phyloP scores from a whole-genome alignment of 2,329 filamentous ascomycete genomes.

The Fusarium euwallaceae region DNA sequence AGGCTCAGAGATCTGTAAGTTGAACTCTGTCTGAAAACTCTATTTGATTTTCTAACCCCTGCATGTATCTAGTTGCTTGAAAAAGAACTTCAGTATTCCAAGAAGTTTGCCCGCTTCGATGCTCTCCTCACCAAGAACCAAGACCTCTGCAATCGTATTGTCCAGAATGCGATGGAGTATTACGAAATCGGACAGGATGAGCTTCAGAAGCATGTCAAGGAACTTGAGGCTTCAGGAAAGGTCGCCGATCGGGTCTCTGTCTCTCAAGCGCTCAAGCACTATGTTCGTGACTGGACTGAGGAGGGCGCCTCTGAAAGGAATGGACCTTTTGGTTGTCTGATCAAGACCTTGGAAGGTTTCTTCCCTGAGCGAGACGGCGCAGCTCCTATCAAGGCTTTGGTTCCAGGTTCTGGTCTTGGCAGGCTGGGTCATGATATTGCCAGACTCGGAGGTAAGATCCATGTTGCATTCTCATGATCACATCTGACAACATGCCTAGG shows the following conservation, averaged over 20 bases:
- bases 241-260: slow-evolving; percentile 62
- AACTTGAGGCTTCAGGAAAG: slow-evolving; percentile 53
- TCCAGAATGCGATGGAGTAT: slow-evolving; percentile 59
- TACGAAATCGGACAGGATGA: slow-evolving; percentile 61
- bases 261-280: slow-evolving; percentile 68
- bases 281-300: slow-evolving; percentile 68
- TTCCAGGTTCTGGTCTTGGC: slow-evolving; percentile 67
- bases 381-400: slow-evolving; percentile 54
- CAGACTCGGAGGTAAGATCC: slow-evolving; percentile 52
- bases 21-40: not conserved
- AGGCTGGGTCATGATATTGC: slow-evolving; percentile 66
- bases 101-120: slow-evolving; percentile 62
- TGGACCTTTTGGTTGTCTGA: slow-evolving; percentile 56
- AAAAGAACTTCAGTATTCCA: slow-evolving; percentile 67
- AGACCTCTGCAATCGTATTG: slow-evolving; percentile 60
- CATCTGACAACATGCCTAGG: slow-evolving; percentile 41
- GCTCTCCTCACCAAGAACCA: slow-evolving; percentile 60
- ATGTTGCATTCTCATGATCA: not conserved
- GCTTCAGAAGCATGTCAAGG: slow-evolving; percentile 57
- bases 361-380: slow-evolving; percentile 45
- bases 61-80: slow-evolving; percentile 60
- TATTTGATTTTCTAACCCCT: not conserved
- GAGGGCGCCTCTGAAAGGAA: slow-evolving; percentile 62
- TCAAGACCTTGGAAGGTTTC: slow-evolving; percentile 49
- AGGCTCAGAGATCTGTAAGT: slow-evolving; percentile 49